Conservation (phyloP, 495 filamentous ascomycete genomes). For the Neurospora hispaniola region DNA sequence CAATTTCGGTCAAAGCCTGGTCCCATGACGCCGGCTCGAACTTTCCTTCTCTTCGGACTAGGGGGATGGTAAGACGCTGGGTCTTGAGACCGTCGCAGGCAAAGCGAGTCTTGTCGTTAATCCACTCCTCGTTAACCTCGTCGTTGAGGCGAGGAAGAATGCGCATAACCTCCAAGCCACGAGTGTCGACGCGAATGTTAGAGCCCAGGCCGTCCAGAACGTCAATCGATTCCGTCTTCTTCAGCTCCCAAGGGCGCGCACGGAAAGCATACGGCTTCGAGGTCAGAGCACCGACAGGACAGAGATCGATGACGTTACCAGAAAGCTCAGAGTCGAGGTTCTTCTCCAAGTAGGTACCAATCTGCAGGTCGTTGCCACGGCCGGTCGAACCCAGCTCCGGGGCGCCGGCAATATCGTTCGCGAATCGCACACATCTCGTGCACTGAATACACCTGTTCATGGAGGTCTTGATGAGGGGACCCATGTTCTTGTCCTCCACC, state of each 20-base stretch:
- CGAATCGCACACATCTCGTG: constrained; percentile 93
- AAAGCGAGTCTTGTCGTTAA: constrained; percentile 95
- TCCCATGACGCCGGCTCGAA: constrained; percentile 92
- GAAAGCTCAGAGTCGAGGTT: constrained; percentile 89
- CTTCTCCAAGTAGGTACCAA: constrained; percentile 91
- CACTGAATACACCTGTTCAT: constrained; percentile 99
- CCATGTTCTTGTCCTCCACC: constrained; percentile 98
- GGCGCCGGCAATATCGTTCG: constrained; percentile 93
- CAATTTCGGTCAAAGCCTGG: constrained; percentile 79
- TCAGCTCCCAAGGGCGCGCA: constrained; percentile 90
- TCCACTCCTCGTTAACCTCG: constrained; percentile 98
- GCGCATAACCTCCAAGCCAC: constrained; percentile 95
- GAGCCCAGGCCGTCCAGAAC: constrained; percentile 89
- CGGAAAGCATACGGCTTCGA: constrained; percentile 98
- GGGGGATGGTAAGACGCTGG: constrained; percentile 81
- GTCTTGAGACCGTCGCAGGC: constrained; percentile 96
- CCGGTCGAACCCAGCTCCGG: constrained; percentile 90
- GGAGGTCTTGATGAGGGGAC: constrained; percentile 97
- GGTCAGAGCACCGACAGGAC: constrained; percentile 90
- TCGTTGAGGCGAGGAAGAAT: constrained; percentile 88
- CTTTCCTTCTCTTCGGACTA: constrained; percentile 77
- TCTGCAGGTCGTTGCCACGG: constrained; percentile 93
- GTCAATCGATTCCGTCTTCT: constrained; percentile 87
- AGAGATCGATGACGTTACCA: constrained; percentile 95
- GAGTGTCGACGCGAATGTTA: constrained; percentile 82